A percentile compares a stretch with the other conserved stretches of the same genome.
These are phyloP conservation scores for Fusarium sp. DNA, from an alignment of 2,329 filamentous ascomycete genomes.

Conservation along the genomic window DNA sequence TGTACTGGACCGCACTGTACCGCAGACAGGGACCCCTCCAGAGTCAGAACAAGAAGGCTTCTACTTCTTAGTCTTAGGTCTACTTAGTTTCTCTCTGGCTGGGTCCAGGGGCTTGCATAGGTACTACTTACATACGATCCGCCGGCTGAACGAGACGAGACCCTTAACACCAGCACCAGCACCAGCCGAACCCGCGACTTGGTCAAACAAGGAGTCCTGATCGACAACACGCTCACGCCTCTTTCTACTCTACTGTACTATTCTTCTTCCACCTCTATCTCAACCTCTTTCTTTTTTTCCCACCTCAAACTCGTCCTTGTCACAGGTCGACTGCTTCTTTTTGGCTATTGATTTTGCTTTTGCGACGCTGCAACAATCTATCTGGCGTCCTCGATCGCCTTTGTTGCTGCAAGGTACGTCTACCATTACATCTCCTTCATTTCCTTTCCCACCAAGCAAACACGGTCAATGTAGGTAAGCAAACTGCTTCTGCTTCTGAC, in stretches of 20 bases:
- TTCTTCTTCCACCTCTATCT: constrained; percentile 15
- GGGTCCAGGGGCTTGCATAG: constrained; percentile 36
- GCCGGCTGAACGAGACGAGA: constrained; percentile 26
- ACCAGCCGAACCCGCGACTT: constrained; percentile 11
- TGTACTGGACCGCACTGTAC: not conserved
- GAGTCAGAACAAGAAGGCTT: constrained; percentile 33
- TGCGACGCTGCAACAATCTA: constrained; percentile 31
- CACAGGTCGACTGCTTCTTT: constrained; percentile 21
- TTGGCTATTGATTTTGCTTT: constrained; percentile 32
- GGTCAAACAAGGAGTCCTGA: constrained; percentile 33
- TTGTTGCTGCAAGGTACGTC: constrained; percentile 35
- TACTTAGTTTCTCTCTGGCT: constrained; percentile 11
- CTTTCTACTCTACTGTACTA: constrained; percentile 8
- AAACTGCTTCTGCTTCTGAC: constrained; percentile 22
- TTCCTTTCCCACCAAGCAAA: constrained; percentile 13
- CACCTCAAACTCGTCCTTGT: constrained; percentile 7
- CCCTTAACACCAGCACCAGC: constrained; percentile 21
- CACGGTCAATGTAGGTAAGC: constrained; percentile 3
- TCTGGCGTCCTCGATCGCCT: constrained; percentile 20
- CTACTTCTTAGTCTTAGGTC: constrained; percentile 9
- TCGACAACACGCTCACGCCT: constrained; percentile 34
- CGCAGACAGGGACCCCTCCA: constrained; percentile 6
- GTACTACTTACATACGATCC: constrained; percentile 23
- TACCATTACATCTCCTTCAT: constrained; percentile 26
- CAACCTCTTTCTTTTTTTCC: constrained; percentile 10